Base-by-base conservation (phyloP, 1,284 basidiomycete genomes). In the Ceratobasidium sp. region DNA sequence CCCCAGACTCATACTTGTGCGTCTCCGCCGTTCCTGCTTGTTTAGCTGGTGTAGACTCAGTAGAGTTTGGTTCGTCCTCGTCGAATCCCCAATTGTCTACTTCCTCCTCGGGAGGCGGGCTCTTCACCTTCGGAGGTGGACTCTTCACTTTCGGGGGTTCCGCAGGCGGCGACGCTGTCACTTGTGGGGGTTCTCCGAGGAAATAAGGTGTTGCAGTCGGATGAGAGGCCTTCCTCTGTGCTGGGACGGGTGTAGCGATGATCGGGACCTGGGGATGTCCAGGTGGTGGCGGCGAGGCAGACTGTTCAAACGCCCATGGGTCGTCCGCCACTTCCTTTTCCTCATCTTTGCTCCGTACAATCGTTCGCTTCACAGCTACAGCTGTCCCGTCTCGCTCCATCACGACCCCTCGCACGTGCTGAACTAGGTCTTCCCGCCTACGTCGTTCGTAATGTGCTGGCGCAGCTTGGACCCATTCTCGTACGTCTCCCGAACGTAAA, bases 361-460 rank as follows among this genome's bases (percentile, higher is more conserved):
- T 44, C 47, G 38, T 7, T 35, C 64, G 50, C 18, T 78, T 74
- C 28, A 82, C 80, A 54, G 82, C 74, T 21, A 76, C 74, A 13
- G 75, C 63, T 21, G 59, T 58, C 0, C 72, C 63, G 30, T 61
- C 70, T 14, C 62, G 55, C 54, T 79, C 77, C 14, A 87, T 76
- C 43, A 91, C 82, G 59, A 87, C 82, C 21, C 77, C 77, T 66
- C 92, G 84, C 21, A 86, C 84, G 6, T 79, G 79, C 46, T 90
- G 86, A n/a, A 93, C 82, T 58, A 93, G 86, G 64, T 85, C 83
- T 35, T 86, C 81, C 8, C 92, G 84, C 75, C 91, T 82, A 77
- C 88, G 87, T 73, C 88, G 87, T 79, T 93, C 92, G 77, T 92
- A 94, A 80, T 94, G 92, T 1, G 85, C 81, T 35, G 86, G 85